Evolutionary conservation across 1,284 basidiomycete genomes (phyloP).

Genomic region (Schizophyllum commune): DNA sequence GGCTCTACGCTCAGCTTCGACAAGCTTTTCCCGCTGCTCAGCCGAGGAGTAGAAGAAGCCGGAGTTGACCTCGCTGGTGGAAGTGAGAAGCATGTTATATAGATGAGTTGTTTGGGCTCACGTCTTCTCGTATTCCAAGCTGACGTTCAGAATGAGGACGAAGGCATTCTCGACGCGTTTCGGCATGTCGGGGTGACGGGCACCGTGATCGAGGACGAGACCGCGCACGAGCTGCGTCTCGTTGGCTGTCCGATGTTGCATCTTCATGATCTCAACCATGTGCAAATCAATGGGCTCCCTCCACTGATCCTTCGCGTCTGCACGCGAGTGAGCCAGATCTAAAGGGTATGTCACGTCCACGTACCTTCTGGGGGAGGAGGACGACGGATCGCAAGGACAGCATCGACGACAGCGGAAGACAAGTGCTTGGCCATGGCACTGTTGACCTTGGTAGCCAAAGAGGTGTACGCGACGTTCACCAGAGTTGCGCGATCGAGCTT

Average conservation of each 20-base stretch:
- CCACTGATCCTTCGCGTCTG: slow-evolving; percentile 59
- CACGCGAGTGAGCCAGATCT: slow-evolving; percentile 15
- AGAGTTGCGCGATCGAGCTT: slow-evolving; percentile 85
- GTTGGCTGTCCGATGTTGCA: slow-evolving; percentile 98
- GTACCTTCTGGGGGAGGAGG: slow-evolving; percentile 54
- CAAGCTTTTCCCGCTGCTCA: slow-evolving; percentile 97
- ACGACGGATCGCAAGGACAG: slow-evolving; percentile 85
- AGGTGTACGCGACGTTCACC: slow-evolving; percentile 90
- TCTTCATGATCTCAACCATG: slow-evolving; percentile 99
- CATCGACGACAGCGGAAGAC: slow-evolving; percentile 91
- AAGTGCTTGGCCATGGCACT: slow-evolving; percentile 81
- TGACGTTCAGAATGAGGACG: slow-evolving; percentile 95
- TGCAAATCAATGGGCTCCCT: slow-evolving; percentile 93
- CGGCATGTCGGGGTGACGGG: slow-evolving; percentile 98
- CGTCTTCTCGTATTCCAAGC: slow-evolving; percentile 99
- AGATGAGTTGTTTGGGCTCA: slow-evolving; percentile 36
- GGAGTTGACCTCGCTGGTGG: slow-evolving; percentile 91
- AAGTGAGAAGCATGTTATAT: slow-evolving; percentile 12
- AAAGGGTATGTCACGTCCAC: slow-evolving; percentile 15
- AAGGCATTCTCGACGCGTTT: slow-evolving; percentile 96
- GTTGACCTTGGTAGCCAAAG: slow-evolving; percentile 91
- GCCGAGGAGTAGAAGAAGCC: slow-evolving; percentile 99
- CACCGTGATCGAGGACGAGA: slow-evolving; percentile 93
- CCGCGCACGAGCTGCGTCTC: slow-evolving; percentile 98
- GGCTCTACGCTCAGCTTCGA: slow-evolving; percentile 93